These are phyloP conservation scores for Ceratobasidium sp. DNA, from an alignment of 1,284 basidiomycete genomes.

Conservation along the genomic window DNA sequence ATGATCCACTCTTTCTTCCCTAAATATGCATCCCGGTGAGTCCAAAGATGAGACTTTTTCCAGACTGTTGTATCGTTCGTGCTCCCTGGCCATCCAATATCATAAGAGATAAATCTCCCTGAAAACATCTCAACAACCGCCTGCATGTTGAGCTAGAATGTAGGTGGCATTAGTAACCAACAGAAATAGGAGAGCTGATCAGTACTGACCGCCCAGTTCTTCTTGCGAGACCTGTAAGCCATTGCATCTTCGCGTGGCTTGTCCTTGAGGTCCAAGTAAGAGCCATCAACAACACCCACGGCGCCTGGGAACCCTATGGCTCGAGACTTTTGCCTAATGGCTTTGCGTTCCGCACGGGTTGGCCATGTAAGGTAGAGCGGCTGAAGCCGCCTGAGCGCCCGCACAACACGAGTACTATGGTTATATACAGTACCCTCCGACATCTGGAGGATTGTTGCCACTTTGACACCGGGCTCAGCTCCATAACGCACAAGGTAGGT, in stretches of 20 bases:
- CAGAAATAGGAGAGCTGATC: neutral
- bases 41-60: neutral
- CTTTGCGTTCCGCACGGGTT: neutral
- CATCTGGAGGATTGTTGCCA: neutral
- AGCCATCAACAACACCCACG: neutral
- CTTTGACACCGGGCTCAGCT: neutral
- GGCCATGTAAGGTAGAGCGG: neutral
- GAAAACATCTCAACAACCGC: neutral
- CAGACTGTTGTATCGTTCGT: neutral
- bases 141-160: neutral
- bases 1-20: neutral
- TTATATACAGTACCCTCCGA: neutral
- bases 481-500: neutral
- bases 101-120: neutral
- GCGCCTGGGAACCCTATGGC: neutral
- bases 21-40: neutral
- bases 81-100: conserved; percentile 6
- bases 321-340: neutral
- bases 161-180: neutral
- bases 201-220: neutral
- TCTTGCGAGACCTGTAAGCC: neutral
- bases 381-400: neutral
- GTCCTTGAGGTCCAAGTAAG: neutral
- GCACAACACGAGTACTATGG: neutral
- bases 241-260: neutral